Evolutionary conservation across 331 rosid genomes (phyloP), one percentile per base, ranked within the genome.

Genomic region (Telfairia occidentalis): DNA sequence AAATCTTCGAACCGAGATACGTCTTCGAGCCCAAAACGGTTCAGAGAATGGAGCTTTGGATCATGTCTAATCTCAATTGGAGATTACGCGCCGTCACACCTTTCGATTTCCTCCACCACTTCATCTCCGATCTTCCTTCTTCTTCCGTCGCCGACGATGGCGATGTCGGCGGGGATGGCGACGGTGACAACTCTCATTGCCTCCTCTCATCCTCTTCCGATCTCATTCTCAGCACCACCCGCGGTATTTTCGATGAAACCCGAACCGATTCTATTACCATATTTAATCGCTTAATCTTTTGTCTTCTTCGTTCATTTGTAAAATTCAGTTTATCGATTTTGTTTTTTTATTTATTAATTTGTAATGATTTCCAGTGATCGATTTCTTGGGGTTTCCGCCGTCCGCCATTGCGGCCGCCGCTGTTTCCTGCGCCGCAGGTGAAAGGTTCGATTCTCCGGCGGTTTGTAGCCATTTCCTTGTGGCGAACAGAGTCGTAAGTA

Each of bases 361-460:
- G 30, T 69, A 66, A 38, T 66, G 19, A 21, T 40, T 66, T 74
- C 9, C 88, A 92, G 97, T 78, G 54, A 58, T 79, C 15, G 91
- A 86, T 8, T 86, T 92, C 78, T 49, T 88, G 87, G 83, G 63
- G 29, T 89, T 84, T 49, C 18, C 88, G 29, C 92, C 96, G 23
- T 92, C 96, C 66, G 59, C 83, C n/a, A 50, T 88, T 0, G 96
- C 96, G 0, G 96, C 93, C 3, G 93, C 96, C 46, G 96, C 96
- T 4, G 90, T 86, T 32, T 87, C 88, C 15, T 84, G 88, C 38
- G 87, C 87, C 1, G 81, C 84, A 12, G 74, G 83, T 9, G 43
- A 28, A 15, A 24, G 52, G 13, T 7, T 50, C 15, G 77, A 49
- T 7, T 66, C 21, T 24, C 28, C 66, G 52, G 78, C 74, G 1